phyloP scores from a whole-genome alignment of 805 yeast genomes.

The Starmerella stellata region DNA sequence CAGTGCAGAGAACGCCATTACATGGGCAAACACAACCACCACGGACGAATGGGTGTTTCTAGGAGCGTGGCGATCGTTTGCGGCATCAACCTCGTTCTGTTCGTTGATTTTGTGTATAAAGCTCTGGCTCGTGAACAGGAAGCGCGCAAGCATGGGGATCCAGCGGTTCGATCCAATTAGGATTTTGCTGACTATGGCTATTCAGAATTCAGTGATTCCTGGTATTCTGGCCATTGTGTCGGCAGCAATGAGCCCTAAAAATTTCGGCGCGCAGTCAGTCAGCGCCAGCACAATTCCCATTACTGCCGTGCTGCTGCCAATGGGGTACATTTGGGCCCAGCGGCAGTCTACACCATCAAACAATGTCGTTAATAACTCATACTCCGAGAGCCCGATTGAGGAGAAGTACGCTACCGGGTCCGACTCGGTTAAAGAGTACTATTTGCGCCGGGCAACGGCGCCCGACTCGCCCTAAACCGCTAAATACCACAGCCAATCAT shows the following conservation, averaged over 20 bases:
- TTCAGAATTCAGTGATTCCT: conserved; percentile 70
- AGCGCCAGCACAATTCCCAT: conserved; percentile 12
- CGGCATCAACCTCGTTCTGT: conserved; percentile 47
- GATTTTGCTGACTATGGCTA: conserved; percentile 58
- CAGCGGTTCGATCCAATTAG: conserved; percentile 71
- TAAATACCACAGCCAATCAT: too few relatives aligned
- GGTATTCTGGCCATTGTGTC: conserved; percentile 43
- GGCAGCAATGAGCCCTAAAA: conserved; percentile 1
- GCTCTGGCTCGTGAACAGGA: conserved; percentile 45
- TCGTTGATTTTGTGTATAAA: conserved; percentile 46
- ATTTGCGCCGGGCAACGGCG: not conserved
- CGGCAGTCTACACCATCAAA: not conserved
- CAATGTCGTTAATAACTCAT: too few relatives aligned
- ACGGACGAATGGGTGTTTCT: conserved; percentile 17
- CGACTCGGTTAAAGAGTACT: conserved; percentile 1
- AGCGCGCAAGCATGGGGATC: conserved; percentile 61
- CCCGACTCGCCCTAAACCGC: not conserved
- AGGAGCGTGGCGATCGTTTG: conserved; percentile 35
- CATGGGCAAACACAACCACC: not conserved
- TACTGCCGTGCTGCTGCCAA: conserved; percentile 14
- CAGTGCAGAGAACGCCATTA: not conserved
- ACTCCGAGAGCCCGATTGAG: not conserved
- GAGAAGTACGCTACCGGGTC: not conserved
- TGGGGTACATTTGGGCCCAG: conserved; percentile 19
- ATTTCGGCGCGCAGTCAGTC: conserved; percentile 8